Percentiles rank a stretch among this genome's conserved stretches.
These are phyloP conservation scores for Boletus huronensis DNA, from an alignment of 768 basidiomycete genomes.

Conservation along the genomic window DNA sequence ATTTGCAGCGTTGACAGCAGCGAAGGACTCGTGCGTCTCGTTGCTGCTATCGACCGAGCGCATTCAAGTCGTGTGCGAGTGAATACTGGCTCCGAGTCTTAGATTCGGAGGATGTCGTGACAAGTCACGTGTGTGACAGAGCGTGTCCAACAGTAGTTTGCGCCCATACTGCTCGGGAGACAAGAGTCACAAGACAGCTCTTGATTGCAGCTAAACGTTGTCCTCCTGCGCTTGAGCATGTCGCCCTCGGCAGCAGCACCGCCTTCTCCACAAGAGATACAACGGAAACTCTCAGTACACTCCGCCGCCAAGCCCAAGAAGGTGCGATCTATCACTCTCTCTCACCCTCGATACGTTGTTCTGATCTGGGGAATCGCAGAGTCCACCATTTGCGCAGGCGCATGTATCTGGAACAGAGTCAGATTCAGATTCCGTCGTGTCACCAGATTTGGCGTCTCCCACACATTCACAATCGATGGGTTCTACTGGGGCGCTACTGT, in stretches of 20 bases:
- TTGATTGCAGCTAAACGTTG: slow-evolving; percentile 14
- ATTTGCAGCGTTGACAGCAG: neutral
- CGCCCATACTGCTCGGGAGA: slow-evolving; percentile 1
- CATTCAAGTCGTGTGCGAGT: too few species aligned
- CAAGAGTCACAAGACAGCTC: slow-evolving; percentile 5
- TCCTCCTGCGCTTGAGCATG: slow-evolving; percentile 19
- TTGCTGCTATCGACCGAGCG: neutral
- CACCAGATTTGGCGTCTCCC: slow-evolving; percentile 49
- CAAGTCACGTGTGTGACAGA: slow-evolving; percentile 22
- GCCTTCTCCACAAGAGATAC: slow-evolving; percentile 82
- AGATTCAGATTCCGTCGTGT: slow-evolving; percentile 74
- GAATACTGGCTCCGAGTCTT: slow-evolving; percentile 8
- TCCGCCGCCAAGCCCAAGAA: slow-evolving; percentile 53
- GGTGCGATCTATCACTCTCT: slow-evolving; percentile 28
- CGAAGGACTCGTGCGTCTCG: neutral
- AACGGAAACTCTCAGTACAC: slow-evolving; percentile 79
- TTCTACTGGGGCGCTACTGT: slow-evolving; percentile 28
- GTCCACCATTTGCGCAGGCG: slow-evolving; percentile 28
- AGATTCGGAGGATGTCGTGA: slow-evolving; percentile 10
- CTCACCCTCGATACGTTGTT: neutral
- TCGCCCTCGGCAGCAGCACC: slow-evolving; percentile 42
- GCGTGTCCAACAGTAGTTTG: slow-evolving; percentile 18
- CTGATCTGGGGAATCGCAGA: slow-evolving; percentile 25
- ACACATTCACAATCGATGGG: slow-evolving; percentile 34
- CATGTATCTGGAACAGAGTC: slow-evolving; percentile 74